These are phyloP conservation scores for Phlebopus sp. DNA, from an alignment of 1,284 basidiomycete species.

Conservation along the genomic window DNA sequence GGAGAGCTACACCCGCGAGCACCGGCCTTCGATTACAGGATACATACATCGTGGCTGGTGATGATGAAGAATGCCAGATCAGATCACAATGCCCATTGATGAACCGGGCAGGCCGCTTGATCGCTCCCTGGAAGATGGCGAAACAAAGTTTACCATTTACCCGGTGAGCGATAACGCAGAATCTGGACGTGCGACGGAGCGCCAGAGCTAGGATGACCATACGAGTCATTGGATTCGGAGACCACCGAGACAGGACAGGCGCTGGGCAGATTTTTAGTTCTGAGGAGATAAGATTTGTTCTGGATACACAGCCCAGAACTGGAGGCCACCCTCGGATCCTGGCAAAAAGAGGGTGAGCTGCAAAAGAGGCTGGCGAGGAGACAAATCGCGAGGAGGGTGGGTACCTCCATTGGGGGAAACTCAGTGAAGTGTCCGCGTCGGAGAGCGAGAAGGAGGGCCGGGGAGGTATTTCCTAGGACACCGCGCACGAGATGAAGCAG, in stretches of 20 bases:
- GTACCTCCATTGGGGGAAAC: not conserved
- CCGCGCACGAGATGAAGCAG: constrained; percentile 21
- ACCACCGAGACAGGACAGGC: not conserved
- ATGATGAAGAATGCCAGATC: not conserved
- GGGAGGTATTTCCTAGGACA: constrained; percentile 27
- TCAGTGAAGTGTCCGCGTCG: constrained; percentile 1
- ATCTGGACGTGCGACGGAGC: not conserved
- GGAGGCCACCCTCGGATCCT: constrained; percentile 1
- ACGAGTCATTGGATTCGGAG: not conserved
- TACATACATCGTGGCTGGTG: not conserved
- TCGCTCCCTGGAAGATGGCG: not conserved
- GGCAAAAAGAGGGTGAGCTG: not conserved
- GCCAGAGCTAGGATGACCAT: not conserved
- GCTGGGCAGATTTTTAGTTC: not conserved
- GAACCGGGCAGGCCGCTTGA: not conserved
- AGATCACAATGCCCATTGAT: not conserved
- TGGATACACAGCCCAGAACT: not conserved
- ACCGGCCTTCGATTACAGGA: not conserved
- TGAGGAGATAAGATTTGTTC: constrained; percentile 5
- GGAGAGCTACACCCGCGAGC: not conserved
- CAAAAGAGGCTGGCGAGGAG: not conserved
- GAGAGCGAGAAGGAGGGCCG: not conserved
- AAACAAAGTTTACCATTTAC: not conserved
- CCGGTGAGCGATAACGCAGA: not conserved
- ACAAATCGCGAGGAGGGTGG: not conserved